Evolutionary conservation across 345 rosid genomes (phyloP).

Genomic region (Gossypium herbaceum): DNA sequence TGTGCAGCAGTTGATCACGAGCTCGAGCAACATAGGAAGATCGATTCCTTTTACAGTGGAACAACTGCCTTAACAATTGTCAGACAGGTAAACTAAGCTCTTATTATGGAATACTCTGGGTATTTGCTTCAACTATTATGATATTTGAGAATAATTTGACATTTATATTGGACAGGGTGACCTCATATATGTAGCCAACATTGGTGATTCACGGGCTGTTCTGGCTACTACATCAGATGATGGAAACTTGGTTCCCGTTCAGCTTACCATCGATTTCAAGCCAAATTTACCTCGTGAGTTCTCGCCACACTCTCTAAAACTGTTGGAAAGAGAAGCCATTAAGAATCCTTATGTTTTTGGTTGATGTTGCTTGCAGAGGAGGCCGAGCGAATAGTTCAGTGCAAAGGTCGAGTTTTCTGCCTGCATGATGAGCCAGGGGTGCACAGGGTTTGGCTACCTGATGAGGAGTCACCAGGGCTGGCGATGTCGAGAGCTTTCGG

Average conservation of each 20-base stretch:
- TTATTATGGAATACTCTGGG: no score
- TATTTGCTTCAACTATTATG: background rate
- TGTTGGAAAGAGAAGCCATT: background rate
- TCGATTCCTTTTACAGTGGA: slow-evolving; percentile 79
- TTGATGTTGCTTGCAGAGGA: slow-evolving; percentile 55
- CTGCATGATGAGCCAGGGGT: slow-evolving; percentile 83
- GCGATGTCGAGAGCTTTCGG: slow-evolving; percentile 99
- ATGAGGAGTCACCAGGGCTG: slow-evolving; percentile 71
- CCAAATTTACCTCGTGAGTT: slow-evolving; percentile 82
- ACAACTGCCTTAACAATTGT: slow-evolving; percentile 79
- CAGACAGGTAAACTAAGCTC: slow-evolving; percentile 52
- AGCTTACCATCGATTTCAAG: slow-evolving; percentile 85
- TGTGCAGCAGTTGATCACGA: slow-evolving; percentile 80
- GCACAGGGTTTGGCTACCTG: slow-evolving; percentile 87
- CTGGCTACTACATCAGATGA: slow-evolving; percentile 73
- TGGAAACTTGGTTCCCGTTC: slow-evolving; percentile 64
- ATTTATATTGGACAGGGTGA: slow-evolving; percentile 55
- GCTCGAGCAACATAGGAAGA: slow-evolving; percentile 56
- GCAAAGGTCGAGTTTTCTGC: slow-evolving; percentile 77
- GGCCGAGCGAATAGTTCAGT: slow-evolving; percentile 62
- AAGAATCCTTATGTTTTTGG: background rate
- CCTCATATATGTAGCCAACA: slow-evolving; percentile 56
- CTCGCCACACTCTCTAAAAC: background rate
- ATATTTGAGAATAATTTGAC: slow-evolving; percentile 12
- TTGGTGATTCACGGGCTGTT: slow-evolving; percentile 95